Percentiles rank a stretch among this genome's conserved stretches.
phyloP scores from a whole-genome alignment of 23 red algal species.

The Gracilaria gracilis region DNA sequence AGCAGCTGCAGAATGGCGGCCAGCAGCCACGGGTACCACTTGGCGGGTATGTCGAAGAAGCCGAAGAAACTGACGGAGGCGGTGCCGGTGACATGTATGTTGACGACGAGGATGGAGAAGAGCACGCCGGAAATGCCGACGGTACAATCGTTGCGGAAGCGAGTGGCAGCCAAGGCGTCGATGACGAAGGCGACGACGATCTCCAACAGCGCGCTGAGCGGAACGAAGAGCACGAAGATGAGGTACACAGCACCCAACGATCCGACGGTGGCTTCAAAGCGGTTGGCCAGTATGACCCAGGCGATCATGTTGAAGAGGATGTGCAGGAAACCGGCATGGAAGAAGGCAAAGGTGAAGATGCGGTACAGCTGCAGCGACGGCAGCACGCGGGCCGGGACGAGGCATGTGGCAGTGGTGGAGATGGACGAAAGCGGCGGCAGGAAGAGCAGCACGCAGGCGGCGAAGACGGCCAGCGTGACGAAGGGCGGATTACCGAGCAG shows the following conservation, averaged over 20 bases:
- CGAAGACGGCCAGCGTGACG: conserved; percentile 16
- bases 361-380: conserved; percentile 43
- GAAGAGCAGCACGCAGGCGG: conserved; percentile 23
- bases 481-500: conserved; percentile 52
- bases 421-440: background rate
- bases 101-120: conserved; percentile 63
- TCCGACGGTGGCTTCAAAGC: conserved; percentile 55
- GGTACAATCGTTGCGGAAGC: conserved; percentile 46
- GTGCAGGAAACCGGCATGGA: conserved; percentile 72
- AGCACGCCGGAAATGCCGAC: conserved; percentile 67
- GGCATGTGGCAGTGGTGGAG: conserved; percentile 1
- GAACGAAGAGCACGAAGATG: conserved; percentile 54
- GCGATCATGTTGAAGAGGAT: conserved; percentile 72
- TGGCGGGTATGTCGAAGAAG: conserved; percentile 45
- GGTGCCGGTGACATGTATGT: conserved; percentile 10
- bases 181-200: conserved; percentile 5
- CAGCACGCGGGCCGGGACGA: conserved; percentile 24
- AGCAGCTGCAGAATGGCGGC: conserved; percentile 41
- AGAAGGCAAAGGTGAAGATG: conserved; percentile 61
- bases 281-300: conserved; percentile 27
- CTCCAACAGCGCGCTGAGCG: conserved; percentile 48
- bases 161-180: conserved; percentile 49
- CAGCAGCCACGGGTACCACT: conserved; percentile 41
- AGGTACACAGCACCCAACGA: conserved; percentile 44
- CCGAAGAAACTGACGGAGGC: conserved; percentile 44